These are phyloP conservation scores for Phialocephala subalpina DNA, from an alignment of 2,329 filamentous ascomycete species.

Conservation along the genomic window DNA sequence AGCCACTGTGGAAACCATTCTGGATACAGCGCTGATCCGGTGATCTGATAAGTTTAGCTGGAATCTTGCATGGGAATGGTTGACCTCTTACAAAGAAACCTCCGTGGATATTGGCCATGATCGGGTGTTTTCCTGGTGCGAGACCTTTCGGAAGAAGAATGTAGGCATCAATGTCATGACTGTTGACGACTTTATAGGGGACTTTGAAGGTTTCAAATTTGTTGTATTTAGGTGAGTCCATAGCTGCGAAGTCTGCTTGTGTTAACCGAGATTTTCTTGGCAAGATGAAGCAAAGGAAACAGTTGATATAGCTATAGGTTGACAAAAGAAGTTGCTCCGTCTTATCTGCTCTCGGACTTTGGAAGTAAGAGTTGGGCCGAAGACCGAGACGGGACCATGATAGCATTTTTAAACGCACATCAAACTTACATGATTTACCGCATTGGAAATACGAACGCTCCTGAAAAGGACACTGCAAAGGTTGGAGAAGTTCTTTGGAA, in stretches of 20 bases:
- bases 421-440: background rate
- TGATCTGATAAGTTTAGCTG: conserved; percentile 11
- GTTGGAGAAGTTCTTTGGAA: too few relatives aligned
- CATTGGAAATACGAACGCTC: background rate
- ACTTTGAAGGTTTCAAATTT: conserved; percentile 25
- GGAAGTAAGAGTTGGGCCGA: background rate
- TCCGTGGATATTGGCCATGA: conserved; percentile 31
- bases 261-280: background rate
- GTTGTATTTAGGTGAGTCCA: conserved; percentile 30
- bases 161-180: conserved; percentile 26
- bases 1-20: conserved; percentile 46
- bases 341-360: conserved; percentile 1
- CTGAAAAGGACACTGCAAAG: background rate
- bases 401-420: too few relatives aligned
- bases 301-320: background rate
- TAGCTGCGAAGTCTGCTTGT: background rate
- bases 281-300: background rate
- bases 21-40: conserved; percentile 22
- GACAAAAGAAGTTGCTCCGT: background rate
- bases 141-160: conserved; percentile 27
- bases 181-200: conserved; percentile 32
- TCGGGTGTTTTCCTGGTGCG: conserved; percentile 21
- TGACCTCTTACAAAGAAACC: conserved; percentile 25
- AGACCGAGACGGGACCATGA: too few relatives aligned
- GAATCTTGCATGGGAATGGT: background rate